Base-by-base conservation (phyloP, 371 early-diverging fungal genomes). In the Mucor sp. region DNA sequence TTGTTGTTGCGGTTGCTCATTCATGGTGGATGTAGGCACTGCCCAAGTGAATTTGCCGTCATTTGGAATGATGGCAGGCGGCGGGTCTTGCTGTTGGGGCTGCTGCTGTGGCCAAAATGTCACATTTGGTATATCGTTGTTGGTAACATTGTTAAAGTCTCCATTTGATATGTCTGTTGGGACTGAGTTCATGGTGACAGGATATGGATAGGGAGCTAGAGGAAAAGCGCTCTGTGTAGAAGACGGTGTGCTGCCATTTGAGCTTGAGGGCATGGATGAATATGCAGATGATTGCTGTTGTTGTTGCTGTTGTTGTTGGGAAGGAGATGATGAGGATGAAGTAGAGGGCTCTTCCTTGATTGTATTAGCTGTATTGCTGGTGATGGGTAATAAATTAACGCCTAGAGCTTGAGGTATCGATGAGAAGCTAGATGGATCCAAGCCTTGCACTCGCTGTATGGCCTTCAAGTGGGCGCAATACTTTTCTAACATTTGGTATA, bases 401-500 rank as follows among this genome's bases (percentile, higher is more conserved):
- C 58, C 65, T 50, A 35, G 47, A 17, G 58, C 33, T 28, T 57
- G 30, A 8, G 58, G 65, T 14, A 43, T 27, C 9, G 47, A 57
- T 53, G 57, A n/a, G 19, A 59, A 39, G 17, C 57, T 37, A 14
- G 58, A 15, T 8, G 63, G 35, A 39, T 62, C 70, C 27, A 61
- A 28, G 28, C 58, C 70, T 17, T 65, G 66, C 17, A 66, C 66
- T 15, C 66, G 33, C 62, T 70, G 70, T 14, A 70, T 70, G 6
- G 70, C 57, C 60, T 82, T 83, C 33, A 87, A 67, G 71, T 87
- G 89, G 23, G 85, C 83, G 59, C 89, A 89, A 53, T 89, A 85
- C 61, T 87, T 87, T 67, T 89, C 89, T 33, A 90, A 69, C 78
- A 89, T 83, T 27, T 74, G 72, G 21, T 85, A 77, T 11, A 89